Evolutionary conservation across 768 basidiomycete genomes (phyloP), one percentile per base, ranked within the genome.

Genomic region (Rhizopogon vinicolor): DNA sequence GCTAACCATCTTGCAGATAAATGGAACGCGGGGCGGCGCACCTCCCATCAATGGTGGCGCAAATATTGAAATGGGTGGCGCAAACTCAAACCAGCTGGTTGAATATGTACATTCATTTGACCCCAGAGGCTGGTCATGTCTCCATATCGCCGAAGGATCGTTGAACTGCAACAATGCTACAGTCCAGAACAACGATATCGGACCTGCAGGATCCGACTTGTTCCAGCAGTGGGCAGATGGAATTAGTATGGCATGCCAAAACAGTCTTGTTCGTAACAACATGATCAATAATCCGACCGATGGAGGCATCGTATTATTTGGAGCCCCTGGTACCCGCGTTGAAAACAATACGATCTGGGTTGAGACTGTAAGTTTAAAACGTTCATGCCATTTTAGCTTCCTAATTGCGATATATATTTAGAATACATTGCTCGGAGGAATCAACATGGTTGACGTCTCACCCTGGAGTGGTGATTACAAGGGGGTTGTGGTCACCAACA

Each of bases 31-130:
- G 55, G 69, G 69, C 16, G 79, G 78, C 25, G 81, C 75, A 7
- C 60, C 76, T 41, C 78, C 84, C 1, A 78, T 76, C 0, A 57
- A 46, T 22, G 89, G 89, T 7, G 88, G 87, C 0, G 91, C 79
- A 22, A 91, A 91, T 62, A 90, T 93, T 53, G 91, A 93, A 70
- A 85, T 93, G 78, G 92, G 92, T 5, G 92, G 91, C 9, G 62
- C 75, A 18, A 93, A 87, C 59, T 72, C 81, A 2, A 74, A 78
- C 62, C 91, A 94, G 67, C 60, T 91, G 40, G 75, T 94, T 52
- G 89, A 93, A 73, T 84, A 81, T 58, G 90, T 93, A 10, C 81
- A 76, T 59, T 85, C 87, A 7, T 89, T 73, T 63, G 83, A 93
- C 68, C 89, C 90, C 2, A 79, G 91, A 50, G 74, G 87, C 56